Evolutionary conservation across 805 yeast genomes (phyloP).

Genomic region (Lachancea sp.): DNA sequence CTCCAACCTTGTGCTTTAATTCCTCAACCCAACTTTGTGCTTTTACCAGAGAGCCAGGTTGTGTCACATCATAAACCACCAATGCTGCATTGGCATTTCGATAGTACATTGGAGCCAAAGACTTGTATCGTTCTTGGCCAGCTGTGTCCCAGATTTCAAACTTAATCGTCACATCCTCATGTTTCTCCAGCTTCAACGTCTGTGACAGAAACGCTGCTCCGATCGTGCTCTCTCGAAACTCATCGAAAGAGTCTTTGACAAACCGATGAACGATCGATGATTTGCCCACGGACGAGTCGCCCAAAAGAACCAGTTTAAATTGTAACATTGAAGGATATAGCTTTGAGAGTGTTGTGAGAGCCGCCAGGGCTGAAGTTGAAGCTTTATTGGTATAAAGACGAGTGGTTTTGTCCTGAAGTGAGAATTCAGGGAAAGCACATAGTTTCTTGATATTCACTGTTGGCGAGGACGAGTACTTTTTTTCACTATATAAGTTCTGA

Average conservation of each 20-base stretch:
- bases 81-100: conserved; percentile 78
- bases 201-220: conserved; percentile 98
- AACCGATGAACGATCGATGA: conserved; percentile 77
- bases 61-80: conserved; percentile 79
- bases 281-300: conserved; percentile 82
- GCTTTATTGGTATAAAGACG: neutral
- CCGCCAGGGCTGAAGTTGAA: neutral
- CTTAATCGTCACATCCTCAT: conserved; percentile 33
- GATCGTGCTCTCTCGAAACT: conserved; percentile 80
- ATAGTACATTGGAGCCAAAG: conserved; percentile 78
- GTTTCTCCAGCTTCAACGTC: conserved; percentile 39
- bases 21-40: conserved; percentile 92
- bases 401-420: neutral
- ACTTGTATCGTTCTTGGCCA: conserved; percentile 84
- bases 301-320: conserved; percentile 66
- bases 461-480: too few species aligned
- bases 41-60: conserved; percentile 60
- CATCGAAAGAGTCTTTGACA: conserved; percentile 66
- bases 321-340: conserved; percentile 31
- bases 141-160: conserved; percentile 93
- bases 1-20: conserved; percentile 74
- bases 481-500: too few species aligned
- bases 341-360: neutral
- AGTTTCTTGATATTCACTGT: neutral
- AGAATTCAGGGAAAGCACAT: neutral